Evolutionary conservation across 2,329 filamentous ascomycete genomes (phyloP).

Genomic region (Cryphonectria parasitica): DNA sequence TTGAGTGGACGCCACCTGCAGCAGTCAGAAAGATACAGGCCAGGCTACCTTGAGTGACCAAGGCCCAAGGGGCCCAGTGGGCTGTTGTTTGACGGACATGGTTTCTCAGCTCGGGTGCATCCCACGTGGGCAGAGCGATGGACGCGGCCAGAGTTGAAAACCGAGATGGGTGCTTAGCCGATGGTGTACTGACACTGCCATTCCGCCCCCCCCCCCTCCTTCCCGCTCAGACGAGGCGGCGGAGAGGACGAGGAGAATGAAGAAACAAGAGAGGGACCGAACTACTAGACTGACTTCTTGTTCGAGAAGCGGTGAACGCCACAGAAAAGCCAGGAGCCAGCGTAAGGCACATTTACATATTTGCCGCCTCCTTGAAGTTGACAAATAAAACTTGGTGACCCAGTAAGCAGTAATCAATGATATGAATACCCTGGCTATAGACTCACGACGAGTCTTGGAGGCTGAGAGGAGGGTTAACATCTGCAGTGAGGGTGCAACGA

Average conservation of each 20-base stretch:
- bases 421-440: no score
- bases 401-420: no score
- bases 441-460: neutral
- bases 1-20: neutral
- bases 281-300: neutral
- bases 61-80: neutral
- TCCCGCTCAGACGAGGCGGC: neutral
- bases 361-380: no score
- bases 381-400: no score
- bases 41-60: neutral
- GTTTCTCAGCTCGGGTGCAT: neutral
- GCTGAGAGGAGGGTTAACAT: neutral
- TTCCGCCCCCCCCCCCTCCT: no score
- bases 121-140: slow-evolving; percentile 14
- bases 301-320: neutral
- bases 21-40: neutral
- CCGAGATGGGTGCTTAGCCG: neutral
- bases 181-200: neutral
- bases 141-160: neutral
- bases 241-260: neutral
- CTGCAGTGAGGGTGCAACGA: neutral
- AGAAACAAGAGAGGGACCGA: neutral
- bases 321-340: neutral
- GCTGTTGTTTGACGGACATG: neutral
- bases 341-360: neutral